Evolutionary conservation across 2,329 filamentous ascomycete species (phyloP), one percentile per base, ranked within the genome.

Genomic region (Monascus ruber): DNA sequence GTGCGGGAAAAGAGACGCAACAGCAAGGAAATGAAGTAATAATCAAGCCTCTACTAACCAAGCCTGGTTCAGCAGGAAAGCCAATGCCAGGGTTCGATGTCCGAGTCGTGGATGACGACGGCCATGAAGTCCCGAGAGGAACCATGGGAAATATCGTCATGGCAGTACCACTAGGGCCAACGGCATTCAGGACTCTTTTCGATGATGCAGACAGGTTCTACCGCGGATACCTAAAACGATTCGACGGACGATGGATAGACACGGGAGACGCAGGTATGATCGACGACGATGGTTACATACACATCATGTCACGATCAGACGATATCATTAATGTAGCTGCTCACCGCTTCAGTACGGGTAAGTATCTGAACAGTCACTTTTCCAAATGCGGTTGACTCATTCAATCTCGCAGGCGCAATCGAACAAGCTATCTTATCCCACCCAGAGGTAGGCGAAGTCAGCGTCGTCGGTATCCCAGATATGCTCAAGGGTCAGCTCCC

Each of bases 291-390:
- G 76, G 75, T 4, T 78, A 78, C 48, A 68, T 79, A 27, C 73
- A 77, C 49, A 70, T 81, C 49, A 79, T 81, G 73, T 69, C 71
- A 3, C 62, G 77, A 38, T 72, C 72, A 27, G 88, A 95, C 64
- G 88, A 95, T 59, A 82, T 95, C 43, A 87, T 95, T 55, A 95
- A 95, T 55, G 88, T 94, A n/a, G 88, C 87, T 32, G 87, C 88
- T 4, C 88, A 95, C 65, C 77, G 88, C 9, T 80, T 95, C 44
- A 89, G 83, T 46, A 94, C 87, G 7, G 85, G 83, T 83, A 69
- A 51, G 71, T 60, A 27, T 31, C 33, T 24, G 31, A 37, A 34
- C 9, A 39, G 36, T 11, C 33, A 11, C 31, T 35, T n/a, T 17
- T n/a, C 17, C 31, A 38, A 31, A 6, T 35, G 39, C 38, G 31